These are phyloP conservation scores for Ascochyta rabiei DNA, from an alignment of 2,329 filamentous ascomycete species.

Conservation along the genomic window DNA sequence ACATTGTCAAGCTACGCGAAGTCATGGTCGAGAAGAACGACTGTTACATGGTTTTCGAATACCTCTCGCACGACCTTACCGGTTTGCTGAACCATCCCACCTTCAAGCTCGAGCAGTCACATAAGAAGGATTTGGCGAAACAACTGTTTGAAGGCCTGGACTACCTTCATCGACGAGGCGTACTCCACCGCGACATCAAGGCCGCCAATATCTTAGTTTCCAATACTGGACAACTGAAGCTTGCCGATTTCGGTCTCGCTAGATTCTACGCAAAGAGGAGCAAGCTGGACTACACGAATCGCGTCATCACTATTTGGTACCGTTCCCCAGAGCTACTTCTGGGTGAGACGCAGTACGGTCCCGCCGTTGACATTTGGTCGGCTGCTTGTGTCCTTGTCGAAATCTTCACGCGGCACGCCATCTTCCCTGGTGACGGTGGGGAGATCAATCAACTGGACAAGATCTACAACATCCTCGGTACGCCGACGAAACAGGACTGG, in stretches of 20 bases:
- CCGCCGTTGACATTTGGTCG: constrained; percentile 96
- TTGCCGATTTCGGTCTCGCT: constrained; percentile 94
- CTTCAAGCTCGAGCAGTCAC: constrained; percentile 80
- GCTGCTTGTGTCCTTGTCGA: constrained; percentile 96
- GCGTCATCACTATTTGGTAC: constrained; percentile 99
- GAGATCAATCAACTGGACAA: constrained; percentile 96
- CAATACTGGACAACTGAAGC: constrained; percentile 84
- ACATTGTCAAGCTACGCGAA: constrained; percentile 83
- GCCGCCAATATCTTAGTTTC: constrained; percentile 96
- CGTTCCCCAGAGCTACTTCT: constrained; percentile 91
- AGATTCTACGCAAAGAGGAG: constrained; percentile 94
- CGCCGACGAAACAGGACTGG: constrained; percentile 84
- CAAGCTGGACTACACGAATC: constrained; percentile 95
- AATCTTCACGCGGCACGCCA: constrained; percentile 90
- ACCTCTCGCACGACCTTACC: constrained; percentile 93
- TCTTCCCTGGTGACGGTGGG: constrained; percentile 94
- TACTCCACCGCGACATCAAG: constrained; percentile 96
- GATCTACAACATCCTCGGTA: constrained; percentile 92
- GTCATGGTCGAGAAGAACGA: constrained; percentile 99
- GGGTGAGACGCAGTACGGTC: constrained; percentile 93
- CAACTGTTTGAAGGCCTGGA: constrained; percentile 94
- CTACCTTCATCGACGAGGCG: constrained; percentile 90
- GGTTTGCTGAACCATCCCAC: constrained; percentile 93
- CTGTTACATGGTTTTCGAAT: constrained; percentile 99
- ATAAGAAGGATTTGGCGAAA: constrained; percentile 91